Base-by-base conservation (phyloP, 805 yeast species). In the Blastobotrys parvus region DNA sequence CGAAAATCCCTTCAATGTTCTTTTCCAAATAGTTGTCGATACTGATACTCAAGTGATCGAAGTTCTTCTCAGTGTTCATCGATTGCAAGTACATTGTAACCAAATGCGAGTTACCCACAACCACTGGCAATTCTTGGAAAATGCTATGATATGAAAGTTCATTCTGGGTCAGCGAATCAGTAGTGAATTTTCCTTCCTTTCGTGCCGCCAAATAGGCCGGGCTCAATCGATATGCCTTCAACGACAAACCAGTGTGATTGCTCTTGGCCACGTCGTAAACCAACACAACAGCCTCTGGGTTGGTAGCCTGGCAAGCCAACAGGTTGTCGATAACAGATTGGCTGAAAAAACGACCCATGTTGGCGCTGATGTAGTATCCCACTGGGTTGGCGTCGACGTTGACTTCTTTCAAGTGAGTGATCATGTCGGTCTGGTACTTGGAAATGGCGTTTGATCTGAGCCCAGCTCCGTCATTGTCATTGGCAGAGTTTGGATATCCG, bases 351-450 rank as follows among this genome's bases (percentile, higher is more conserved):
- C 78, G 78, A 37, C 92, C 92, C 32, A 82, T 73, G 41, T 69
- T 66, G 22, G 87, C 71, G 35, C 82, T 70, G 58, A 84, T 76
- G 65, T 83, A 86, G 87, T 89, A 86, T 27, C 95, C 95, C 49
- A 80, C 74, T 47, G 80, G 71, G 57, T 79, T 83, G 35, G 77
- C 70, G 37, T 88, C 89, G 47, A 75, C 69, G 39, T 81, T 80
- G 48, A 78, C 74, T 43, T 70, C 72, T 55, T 70, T 75, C 49
- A 85, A 72, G 47, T 76, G 74, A 35, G 75, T 73, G 51, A 81
- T 68, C 55, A 82, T 69, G 38, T 81, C 87, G 41, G 72, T 74
- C 60, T 82, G 88, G 65, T 78, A 87, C 59, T 72, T 75, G 45
- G 68, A 66, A 46, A 86, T 84, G 51, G 78, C 70, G 56, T 76